A percentile compares a stretch with the other conserved stretches of the same genome.
Conservation (phyloP, 352 stramenopile genomes). For the Globisporangium acanthophoron region DNA sequence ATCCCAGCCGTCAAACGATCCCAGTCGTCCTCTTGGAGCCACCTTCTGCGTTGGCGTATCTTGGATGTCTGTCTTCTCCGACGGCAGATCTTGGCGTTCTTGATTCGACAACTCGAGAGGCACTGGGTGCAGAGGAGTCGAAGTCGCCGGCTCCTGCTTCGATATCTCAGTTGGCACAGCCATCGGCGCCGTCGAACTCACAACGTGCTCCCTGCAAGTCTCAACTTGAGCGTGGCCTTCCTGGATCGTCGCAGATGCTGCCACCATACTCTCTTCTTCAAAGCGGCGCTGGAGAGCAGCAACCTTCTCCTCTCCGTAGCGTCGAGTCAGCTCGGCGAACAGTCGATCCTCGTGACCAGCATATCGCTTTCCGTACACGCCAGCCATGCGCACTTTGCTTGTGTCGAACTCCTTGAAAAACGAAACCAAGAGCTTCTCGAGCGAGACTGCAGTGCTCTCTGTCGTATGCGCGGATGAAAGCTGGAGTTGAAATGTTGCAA, state of each 20-base stretch:
- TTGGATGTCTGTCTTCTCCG: background rate
- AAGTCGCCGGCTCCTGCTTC: background rate
- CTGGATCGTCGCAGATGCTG: background rate
- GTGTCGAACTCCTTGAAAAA: constrained; percentile 67
- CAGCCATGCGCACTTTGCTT: constrained; percentile 53
- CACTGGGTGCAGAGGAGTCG: background rate
- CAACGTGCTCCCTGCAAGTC: background rate
- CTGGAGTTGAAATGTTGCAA: background rate
- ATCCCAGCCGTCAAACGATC: background rate
- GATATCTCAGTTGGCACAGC: background rate
- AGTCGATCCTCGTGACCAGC: constrained; percentile 54
- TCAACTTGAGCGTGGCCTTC: background rate
- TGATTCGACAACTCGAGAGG: background rate
- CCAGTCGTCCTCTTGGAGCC: background rate
- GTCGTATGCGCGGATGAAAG: background rate
- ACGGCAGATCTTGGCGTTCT: background rate
- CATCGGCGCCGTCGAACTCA: background rate
- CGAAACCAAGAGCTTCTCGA: constrained; percentile 52
- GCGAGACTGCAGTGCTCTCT: background rate
- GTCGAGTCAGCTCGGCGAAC: constrained; percentile 58
- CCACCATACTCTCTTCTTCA: background rate
- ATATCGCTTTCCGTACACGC: constrained; percentile 66
- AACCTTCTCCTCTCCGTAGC: constrained; percentile 53
- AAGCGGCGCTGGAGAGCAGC: constrained; percentile 25
- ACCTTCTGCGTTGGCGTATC: background rate